These are phyloP conservation scores for Colletotrichum sp. DNA, from an alignment of 2,329 filamentous ascomycete genomes.

Conservation along the genomic window DNA sequence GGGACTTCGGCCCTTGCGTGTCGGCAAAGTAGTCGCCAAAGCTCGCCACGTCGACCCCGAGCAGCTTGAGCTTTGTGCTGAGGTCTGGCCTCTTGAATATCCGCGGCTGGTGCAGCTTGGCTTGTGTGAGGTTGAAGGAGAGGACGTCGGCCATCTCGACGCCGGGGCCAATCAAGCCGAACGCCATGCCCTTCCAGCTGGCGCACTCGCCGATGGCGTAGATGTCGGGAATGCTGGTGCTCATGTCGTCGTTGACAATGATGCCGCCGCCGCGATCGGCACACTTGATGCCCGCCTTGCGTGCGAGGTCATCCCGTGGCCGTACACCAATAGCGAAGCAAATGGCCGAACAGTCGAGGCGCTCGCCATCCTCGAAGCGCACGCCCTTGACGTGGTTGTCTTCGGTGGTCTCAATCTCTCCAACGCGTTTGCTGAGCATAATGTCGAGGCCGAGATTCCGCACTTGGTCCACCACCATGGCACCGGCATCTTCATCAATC, in stretches of 20 bases:
- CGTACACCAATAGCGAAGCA: constrained; percentile 91
- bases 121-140: constrained; percentile 88
- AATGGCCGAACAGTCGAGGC: constrained; percentile 78
- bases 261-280: constrained; percentile 78
- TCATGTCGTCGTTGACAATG: constrained; percentile 69
- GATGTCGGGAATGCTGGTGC: constrained; percentile 73
- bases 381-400: constrained; percentile 75
- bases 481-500: constrained; percentile 80
- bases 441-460: constrained; percentile 80
- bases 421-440: constrained; percentile 76
- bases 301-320: constrained; percentile 78
- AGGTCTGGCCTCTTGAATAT: constrained; percentile 83
- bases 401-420: constrained; percentile 71
- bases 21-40: constrained; percentile 96
- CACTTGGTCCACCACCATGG: constrained; percentile 83
- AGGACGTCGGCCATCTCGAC: constrained; percentile 94
- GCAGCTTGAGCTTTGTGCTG: constrained; percentile 88
- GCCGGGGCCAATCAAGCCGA: constrained; percentile 86
- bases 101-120: constrained; percentile 71
- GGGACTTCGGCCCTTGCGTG: constrained; percentile 76
- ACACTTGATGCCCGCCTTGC: constrained; percentile 72
- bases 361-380: constrained; percentile 80
- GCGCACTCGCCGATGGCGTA: constrained; percentile 93
- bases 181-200: constrained; percentile 86
- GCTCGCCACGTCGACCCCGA: constrained; percentile 90